These are phyloP conservation scores for Boletellus deceptivus DNA, from an alignment of 1,284 basidiomycete species.

Conservation along the genomic window DNA sequence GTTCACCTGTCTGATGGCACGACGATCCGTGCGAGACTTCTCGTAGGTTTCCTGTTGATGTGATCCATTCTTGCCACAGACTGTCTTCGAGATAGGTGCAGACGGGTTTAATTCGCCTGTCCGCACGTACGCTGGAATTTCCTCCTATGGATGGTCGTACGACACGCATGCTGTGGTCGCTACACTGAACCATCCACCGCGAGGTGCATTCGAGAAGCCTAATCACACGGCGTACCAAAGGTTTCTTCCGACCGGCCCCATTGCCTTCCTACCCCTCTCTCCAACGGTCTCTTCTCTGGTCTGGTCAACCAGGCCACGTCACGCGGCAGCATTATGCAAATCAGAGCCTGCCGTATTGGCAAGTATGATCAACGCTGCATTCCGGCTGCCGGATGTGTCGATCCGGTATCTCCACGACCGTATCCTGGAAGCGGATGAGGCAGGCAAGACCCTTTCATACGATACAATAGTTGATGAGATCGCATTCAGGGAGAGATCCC, in stretches of 20 bases:
- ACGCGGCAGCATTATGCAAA: constrained; percentile 74
- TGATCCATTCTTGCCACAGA: constrained; percentile 13
- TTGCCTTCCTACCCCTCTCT: constrained; percentile 90
- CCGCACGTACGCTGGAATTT: constrained; percentile 81
- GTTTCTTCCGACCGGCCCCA: constrained; percentile 93
- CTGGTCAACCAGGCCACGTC: constrained; percentile 86
- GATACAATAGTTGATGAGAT: constrained; percentile 58
- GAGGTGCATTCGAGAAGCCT: constrained; percentile 53
- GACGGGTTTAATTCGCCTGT: constrained; percentile 97
- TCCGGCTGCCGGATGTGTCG: constrained; percentile 80
- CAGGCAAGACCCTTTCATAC: constrained; percentile 43
- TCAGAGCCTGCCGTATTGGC: constrained; percentile 67
- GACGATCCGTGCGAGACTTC: constrained; percentile 63
- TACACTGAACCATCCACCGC: constrained; percentile 73
- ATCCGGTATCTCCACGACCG: constrained; percentile 67
- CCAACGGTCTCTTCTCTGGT: constrained; percentile 83
- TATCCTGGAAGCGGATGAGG: constrained; percentile 53
- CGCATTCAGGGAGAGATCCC: constrained; percentile 64
- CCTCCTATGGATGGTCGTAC: constrained; percentile 92
- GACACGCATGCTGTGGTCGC: constrained; percentile 89
- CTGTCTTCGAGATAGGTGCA: constrained; percentile 73
- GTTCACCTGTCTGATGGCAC: constrained; percentile 66
- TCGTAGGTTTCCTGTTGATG: constrained; percentile 47
- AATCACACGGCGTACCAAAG: constrained; percentile 91
- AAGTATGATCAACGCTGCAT: constrained; percentile 87